Conservation (phyloP, 2,329 filamentous ascomycete species). For the Orbilia brochopaga region DNA sequence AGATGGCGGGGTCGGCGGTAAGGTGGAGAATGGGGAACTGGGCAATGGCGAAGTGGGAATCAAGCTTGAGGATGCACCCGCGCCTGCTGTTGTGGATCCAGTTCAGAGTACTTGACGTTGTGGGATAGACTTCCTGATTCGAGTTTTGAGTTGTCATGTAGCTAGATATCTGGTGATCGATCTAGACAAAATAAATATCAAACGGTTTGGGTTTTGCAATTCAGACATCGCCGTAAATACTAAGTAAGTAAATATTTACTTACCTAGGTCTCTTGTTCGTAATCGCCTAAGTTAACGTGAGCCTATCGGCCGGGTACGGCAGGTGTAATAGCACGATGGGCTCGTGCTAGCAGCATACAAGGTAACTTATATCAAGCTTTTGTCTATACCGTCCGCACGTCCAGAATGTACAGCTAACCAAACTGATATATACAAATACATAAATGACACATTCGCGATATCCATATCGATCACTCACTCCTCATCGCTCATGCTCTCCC, state of each 20-base stretch:
- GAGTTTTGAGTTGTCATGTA: slow-evolving; percentile 28
- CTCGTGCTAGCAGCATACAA: no score
- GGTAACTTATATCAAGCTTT: background rate
- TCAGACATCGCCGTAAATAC: background rate
- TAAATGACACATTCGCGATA: background rate
- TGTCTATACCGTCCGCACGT: background rate
- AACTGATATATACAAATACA: background rate
- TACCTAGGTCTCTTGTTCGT: no score
- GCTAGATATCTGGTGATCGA: slow-evolving; percentile 10
- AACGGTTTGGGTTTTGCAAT: background rate
- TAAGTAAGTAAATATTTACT: no score
- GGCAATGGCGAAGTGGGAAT: slow-evolving; percentile 7
- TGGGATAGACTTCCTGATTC: no score
- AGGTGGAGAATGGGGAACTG: slow-evolving; percentile 50
- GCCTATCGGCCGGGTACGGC: no score
- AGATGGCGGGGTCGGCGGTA: slow-evolving; percentile 53
- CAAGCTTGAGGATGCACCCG: background rate
- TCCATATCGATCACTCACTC: slow-evolving; percentile 18
- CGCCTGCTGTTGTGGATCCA: slow-evolving; percentile 6
- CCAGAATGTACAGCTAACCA: no score
- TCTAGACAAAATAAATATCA: slow-evolving; percentile 8
- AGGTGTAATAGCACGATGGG: no score
- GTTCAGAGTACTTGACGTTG: background rate
- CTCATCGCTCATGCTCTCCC: slow-evolving; percentile 66
- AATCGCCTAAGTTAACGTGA: no score